These are phyloP conservation scores for Flaveria linearis DNA, from an alignment of 129 eudicot genomes.

Conservation along the genomic window DNA sequence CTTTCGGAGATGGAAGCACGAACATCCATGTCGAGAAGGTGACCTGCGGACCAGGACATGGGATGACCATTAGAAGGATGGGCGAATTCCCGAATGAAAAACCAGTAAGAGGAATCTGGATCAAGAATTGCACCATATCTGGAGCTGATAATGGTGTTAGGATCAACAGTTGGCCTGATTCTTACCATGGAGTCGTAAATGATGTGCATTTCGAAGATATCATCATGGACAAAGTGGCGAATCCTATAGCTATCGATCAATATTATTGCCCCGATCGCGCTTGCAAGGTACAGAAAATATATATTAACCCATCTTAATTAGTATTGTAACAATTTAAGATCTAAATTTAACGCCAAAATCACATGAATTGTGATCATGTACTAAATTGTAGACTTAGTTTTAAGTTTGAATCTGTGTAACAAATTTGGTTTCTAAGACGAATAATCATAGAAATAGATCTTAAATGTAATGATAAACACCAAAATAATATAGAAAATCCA, in stretches of 20 bases:
- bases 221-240: constrained; percentile 42
- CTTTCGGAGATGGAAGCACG: constrained; percentile 64
- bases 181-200: constrained; percentile 20
- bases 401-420: no score
- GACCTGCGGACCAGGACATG: constrained; percentile 69
- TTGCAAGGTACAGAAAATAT: constrained; percentile 22
- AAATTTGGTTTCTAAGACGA: no score
- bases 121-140: constrained; percentile 50
- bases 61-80: constrained; percentile 64
- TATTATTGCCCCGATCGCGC: constrained; percentile 45
- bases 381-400: no score
- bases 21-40: constrained; percentile 44
- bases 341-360: neutral
- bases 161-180: constrained; percentile 52
- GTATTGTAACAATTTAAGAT: no score
- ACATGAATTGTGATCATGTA: neutral
- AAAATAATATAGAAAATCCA: no score
- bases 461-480: no score
- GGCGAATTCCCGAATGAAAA: constrained; percentile 45
- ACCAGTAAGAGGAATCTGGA: constrained; percentile 41
- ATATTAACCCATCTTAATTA: neutral
- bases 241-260: constrained; percentile 66
- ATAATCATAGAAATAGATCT: no score
- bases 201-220: constrained; percentile 56
- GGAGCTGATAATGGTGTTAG: constrained; percentile 47